Evolutionary conservation across 2,329 filamentous ascomycete species (phyloP).

Genomic region (Talaromyces islandicus): DNA sequence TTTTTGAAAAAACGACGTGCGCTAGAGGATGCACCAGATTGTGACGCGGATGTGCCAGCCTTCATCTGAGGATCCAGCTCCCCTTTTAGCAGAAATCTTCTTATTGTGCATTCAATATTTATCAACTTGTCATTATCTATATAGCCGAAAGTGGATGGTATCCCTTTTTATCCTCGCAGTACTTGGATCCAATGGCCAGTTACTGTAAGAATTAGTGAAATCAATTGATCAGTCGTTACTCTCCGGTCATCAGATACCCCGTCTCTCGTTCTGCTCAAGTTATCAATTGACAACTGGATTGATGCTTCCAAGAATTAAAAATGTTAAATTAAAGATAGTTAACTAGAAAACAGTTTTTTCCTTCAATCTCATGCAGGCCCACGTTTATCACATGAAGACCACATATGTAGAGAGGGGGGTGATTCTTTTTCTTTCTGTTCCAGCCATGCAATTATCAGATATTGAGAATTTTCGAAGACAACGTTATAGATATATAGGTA

Average conservation of each 20-base stretch:
- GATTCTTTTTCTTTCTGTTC: not conserved
- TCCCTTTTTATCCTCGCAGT: not conserved
- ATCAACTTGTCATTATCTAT: not conserved
- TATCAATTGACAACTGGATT: too few species aligned
- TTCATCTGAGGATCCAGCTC: not conserved
- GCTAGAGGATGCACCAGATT: not conserved
- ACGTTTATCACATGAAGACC: too few species aligned
- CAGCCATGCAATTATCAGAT: not conserved
- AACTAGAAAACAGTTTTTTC: not conserved
- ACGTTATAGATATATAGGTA: not conserved
- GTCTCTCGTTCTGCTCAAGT: not conserved
- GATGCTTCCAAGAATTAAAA: not conserved
- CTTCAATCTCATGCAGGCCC: not conserved
- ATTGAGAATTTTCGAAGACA: not conserved
- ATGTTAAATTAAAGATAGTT: not conserved
- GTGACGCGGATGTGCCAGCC: not conserved
- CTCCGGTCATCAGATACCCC: not conserved
- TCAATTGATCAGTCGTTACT: not conserved
- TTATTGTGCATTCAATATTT: not conserved
- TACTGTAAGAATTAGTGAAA: not conserved
- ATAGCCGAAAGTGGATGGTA: not conserved
- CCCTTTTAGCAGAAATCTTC: not conserved
- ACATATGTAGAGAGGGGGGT: too few species aligned
- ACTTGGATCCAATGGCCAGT: not conserved
- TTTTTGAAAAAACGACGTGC: slow-evolving; percentile 30